Evolutionary conservation across 177 flowering plant species (phyloP).

Genomic region (Telopea speciosissima): DNA sequence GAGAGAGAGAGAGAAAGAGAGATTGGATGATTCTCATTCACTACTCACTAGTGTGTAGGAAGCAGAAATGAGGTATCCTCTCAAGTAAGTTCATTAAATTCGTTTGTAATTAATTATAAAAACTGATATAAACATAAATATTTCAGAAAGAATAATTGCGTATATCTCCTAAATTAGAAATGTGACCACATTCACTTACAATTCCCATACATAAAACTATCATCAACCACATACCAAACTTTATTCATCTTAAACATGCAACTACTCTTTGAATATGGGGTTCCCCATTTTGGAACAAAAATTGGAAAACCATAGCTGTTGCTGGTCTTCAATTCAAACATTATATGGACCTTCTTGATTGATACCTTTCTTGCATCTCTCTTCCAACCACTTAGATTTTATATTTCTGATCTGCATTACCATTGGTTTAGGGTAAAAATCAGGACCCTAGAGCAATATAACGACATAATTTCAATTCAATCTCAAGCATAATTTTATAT

Average conservation of each 20-base stretch:
- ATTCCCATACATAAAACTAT: background rate
- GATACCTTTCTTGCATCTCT: conserved; percentile 3
- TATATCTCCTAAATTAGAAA: background rate
- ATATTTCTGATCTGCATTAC: background rate
- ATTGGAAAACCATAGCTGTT: background rate
- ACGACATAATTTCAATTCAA: background rate
- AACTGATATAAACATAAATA: background rate
- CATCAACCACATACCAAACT: background rate
- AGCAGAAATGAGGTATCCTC: background rate
- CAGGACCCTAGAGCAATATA: background rate
- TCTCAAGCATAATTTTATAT: background rate
- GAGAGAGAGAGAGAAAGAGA: too few species aligned
- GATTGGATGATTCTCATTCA: too few species aligned
- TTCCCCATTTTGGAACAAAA: background rate
- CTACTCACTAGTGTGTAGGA: too few species aligned
- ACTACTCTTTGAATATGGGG: conserved; percentile 2
- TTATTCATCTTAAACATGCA: background rate
- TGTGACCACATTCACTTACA: background rate
- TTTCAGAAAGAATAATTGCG: background rate
- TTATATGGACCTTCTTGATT: background rate
- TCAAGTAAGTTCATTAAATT: background rate
- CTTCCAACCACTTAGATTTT: conserved; percentile 13
- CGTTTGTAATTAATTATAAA: background rate
- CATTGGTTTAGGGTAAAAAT: conserved; percentile 3
- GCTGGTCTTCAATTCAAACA: conserved; percentile 6